Evolutionary conservation across 75 land plant species (phyloP).

Genomic region (Adiantum capillusveneris): DNA sequence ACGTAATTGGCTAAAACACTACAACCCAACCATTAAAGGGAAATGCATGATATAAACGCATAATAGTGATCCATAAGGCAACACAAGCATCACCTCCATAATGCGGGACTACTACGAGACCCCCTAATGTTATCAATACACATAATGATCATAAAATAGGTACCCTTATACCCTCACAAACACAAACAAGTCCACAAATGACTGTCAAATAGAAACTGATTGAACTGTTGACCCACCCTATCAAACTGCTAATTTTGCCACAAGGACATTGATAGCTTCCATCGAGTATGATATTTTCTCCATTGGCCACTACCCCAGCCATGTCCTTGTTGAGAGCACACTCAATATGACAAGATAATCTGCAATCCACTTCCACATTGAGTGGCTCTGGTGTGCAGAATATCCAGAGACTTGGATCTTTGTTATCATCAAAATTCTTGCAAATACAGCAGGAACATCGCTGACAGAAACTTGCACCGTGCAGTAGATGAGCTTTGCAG

Average conservation of each 20-base stretch:
- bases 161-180: background rate
- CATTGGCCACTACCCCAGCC: constrained; percentile 61
- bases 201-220: background rate
- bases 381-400: constrained; percentile 56
- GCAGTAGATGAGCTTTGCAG: constrained; percentile 48
- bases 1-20: too few relatives aligned
- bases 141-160: too few relatives aligned
- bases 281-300: constrained; percentile 58
- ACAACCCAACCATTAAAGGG: too few relatives aligned
- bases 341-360: constrained; percentile 79
- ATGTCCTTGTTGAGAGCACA: constrained; percentile 57
- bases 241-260: constrained; percentile 67
- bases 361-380: constrained; percentile 43
- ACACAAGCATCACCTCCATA: too few relatives aligned
- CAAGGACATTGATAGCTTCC: constrained; percentile 84
- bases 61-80: too few relatives aligned
- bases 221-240: constrained; percentile 52
- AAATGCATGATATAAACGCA: too few relatives aligned
- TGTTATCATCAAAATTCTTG: constrained; percentile 80
- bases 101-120: too few relatives aligned
- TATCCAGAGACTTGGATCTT: constrained; percentile 94
- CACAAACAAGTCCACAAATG: background rate
- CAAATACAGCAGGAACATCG: constrained; percentile 92
- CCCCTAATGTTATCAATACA: too few relatives aligned
- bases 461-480: constrained; percentile 71